Evolutionary conservation across 495 filamentous ascomycete species (phyloP), one percentile per base, ranked within the genome.

Genomic region (Physcia stellaris): DNA sequence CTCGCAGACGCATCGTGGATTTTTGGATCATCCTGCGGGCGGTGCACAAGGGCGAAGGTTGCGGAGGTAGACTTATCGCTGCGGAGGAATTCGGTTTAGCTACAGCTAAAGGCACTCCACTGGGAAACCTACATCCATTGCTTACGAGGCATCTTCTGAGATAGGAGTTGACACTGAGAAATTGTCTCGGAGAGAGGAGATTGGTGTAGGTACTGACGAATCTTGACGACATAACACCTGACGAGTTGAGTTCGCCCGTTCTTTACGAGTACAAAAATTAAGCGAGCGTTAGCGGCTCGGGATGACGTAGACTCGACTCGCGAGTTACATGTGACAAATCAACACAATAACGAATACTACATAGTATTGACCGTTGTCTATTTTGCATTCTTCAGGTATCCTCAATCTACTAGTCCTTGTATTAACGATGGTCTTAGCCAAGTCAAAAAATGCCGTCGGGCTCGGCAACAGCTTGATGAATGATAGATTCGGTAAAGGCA

Each of bases 41-140:
- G 86, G 63, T 95, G 79, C 48, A 95, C 87, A 53, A 99, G 79
- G 45, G 78, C 76, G 67, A 88, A 99, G 58, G 81, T 88, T 46
- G 76, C 81, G 47, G 92, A 86, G 26, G 70, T 83, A 59, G 92
- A 92, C 70, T 95, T 96, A 65, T 98, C 80, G 52, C 87, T 95
- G 48, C 12, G 17, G 34, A 22, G 41, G 41, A 27, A 33, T 43
- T 21, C 35, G 37, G 22, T 49, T 41, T 22, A 39, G n/a, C n/a
- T 51, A 16, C 41, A 37, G 20, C 12, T 35, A 16, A 22, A 9
- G 17, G 12, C 21, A 15, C 12, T 7, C 12, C 9, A 30, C 34
- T n/a, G n/a, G 12, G 4, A 24, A 35, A 69, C 83, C 52, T 72
- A 90, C 85, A 94, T 88, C 79, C 85, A 93, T 64, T 81, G 83